A percentile compares a stretch with the other conserved stretches of the same genome.
These are phyloP conservation scores for Alternaria novae-zelandiae DNA, from an alignment of 2,329 filamentous ascomycete species.

Conservation along the genomic window DNA sequence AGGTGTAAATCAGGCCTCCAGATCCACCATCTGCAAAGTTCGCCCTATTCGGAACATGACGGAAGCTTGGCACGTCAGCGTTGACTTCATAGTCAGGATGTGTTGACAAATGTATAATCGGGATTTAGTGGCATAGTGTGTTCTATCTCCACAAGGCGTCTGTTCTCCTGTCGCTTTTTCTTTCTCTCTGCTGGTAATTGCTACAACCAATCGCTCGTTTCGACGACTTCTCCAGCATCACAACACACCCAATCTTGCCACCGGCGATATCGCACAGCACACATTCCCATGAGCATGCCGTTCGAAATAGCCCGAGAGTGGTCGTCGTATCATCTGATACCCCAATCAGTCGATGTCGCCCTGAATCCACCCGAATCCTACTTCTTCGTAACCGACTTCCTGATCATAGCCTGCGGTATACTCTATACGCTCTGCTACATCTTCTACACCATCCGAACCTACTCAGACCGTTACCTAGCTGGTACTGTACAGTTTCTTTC, in stretches of 20 bases:
- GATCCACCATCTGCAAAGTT: conserved; percentile 1
- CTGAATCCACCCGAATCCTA: conserved; percentile 49
- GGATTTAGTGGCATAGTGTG: neutral
- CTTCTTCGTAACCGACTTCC: conserved; percentile 50
- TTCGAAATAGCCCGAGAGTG: conserved; percentile 39
- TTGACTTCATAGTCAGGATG: conserved; percentile 4
- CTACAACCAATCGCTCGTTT: neutral
- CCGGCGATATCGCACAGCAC: neutral
- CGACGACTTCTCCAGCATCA: neutral
- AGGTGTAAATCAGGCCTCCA: neutral
- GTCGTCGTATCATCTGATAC: conserved; percentile 58
- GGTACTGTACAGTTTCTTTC: conserved; percentile 41
- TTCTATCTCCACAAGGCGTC: neutral
- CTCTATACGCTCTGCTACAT: conserved; percentile 51
- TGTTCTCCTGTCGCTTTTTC: neutral
- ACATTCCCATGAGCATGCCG: conserved; percentile 24
- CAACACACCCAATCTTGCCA: neutral
- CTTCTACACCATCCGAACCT: conserved; percentile 49
- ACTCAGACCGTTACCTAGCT: conserved; percentile 43
- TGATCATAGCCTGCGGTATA: conserved; percentile 50
- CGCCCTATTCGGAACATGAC: conserved; percentile 23
- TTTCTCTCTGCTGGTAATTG: neutral
- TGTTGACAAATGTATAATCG: neutral
- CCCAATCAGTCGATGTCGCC: conserved; percentile 57
- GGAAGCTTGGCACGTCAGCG: conserved; percentile 31